Evolutionary conservation across 768 basidiomycete species (phyloP).

Genomic region (Boletus rubescentipes): DNA sequence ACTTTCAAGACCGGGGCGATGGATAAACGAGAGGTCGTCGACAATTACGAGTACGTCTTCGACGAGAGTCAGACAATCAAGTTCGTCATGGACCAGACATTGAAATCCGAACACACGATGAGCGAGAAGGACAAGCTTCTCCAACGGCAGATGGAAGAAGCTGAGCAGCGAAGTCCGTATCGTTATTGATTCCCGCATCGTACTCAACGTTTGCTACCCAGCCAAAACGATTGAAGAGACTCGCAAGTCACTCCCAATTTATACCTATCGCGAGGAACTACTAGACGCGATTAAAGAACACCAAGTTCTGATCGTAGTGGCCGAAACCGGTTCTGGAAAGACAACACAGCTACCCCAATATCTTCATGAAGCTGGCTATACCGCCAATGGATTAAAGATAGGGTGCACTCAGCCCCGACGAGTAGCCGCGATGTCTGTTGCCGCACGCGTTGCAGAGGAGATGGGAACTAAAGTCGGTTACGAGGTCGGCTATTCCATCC

Average conservation of each 20-base stretch:
- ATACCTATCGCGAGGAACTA: constrained; percentile 81
- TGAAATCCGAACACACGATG: constrained; percentile 68
- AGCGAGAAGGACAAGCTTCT: constrained; percentile 83
- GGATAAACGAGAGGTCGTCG: constrained; percentile 81
- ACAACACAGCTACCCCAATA: constrained; percentile 99
- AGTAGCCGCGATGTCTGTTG: constrained; percentile 99
- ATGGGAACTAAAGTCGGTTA: constrained; percentile 97
- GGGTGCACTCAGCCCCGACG: constrained; percentile 95
- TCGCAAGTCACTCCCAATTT: constrained; percentile 91
- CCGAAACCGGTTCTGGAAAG: constrained; percentile 98
- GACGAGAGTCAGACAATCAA: constrained; percentile 97
- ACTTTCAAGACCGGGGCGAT: constrained; percentile 89
- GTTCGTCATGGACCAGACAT: constrained; percentile 83
- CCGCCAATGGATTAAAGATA: constrained; percentile 80
- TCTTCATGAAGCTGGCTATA: constrained; percentile 96
- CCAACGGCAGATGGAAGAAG: constrained; percentile 86
- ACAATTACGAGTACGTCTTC: constrained; percentile 96
- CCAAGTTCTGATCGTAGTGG: constrained; percentile 95
- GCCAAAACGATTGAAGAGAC: constrained; percentile 91
- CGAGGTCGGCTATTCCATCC: constrained; percentile 99
- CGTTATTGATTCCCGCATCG: neutral
- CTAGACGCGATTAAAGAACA: constrained; percentile 87
- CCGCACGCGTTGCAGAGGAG: constrained; percentile 98
- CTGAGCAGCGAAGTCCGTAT: constrained; percentile 79
- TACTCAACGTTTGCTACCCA: constrained; percentile 27